phyloP scores from a whole-genome alignment of 1,284 basidiomycete genomes.

The Cystobasidiaceae sp. region DNA sequence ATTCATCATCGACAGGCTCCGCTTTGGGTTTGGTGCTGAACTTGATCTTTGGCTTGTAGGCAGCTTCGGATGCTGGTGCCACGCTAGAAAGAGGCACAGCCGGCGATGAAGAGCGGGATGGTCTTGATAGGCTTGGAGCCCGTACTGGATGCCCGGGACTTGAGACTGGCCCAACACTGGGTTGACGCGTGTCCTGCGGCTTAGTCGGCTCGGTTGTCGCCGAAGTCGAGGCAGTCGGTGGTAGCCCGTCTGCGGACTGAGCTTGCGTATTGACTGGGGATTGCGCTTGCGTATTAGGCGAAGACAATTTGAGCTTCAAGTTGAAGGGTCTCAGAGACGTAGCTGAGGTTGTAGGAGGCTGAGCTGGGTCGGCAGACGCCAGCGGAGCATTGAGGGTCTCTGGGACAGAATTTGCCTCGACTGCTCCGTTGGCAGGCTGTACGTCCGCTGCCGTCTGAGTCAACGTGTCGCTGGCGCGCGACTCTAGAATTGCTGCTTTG shows the following conservation, averaged over 20 bases:
- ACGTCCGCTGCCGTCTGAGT: slow-evolving; percentile 10
- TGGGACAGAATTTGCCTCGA: background rate
- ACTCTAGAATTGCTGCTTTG: background rate
- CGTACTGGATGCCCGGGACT: background rate
- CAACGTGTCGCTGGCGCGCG: background rate
- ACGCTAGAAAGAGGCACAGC: slow-evolving; percentile 5
- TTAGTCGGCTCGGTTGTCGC: background rate
- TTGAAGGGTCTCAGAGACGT: slow-evolving; percentile 50
- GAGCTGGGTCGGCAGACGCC: slow-evolving; percentile 12
- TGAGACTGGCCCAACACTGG: slow-evolving; percentile 1
- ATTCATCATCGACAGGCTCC: slow-evolving; percentile 21
- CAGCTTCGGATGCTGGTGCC: slow-evolving; percentile 13
- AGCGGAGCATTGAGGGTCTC: background rate
- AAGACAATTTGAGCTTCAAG: slow-evolving; percentile 45
- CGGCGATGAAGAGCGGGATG: slow-evolving; percentile 23
- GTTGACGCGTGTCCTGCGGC: background rate
- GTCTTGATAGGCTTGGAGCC: background rate
- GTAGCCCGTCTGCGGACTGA: background rate
- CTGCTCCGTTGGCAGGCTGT: slow-evolving; percentile 3
- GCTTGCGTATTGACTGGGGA: background rate
- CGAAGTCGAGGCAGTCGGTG: background rate
- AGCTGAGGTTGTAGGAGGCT: slow-evolving; percentile 13
- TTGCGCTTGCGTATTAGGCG: slow-evolving; percentile 23
- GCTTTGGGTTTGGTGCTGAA: slow-evolving; percentile 18
- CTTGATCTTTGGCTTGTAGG: slow-evolving; percentile 10